Evolutionary conservation across 1,139 yeast species (phyloP).

Genomic region (Barnettozyma hawaiiensis): DNA sequence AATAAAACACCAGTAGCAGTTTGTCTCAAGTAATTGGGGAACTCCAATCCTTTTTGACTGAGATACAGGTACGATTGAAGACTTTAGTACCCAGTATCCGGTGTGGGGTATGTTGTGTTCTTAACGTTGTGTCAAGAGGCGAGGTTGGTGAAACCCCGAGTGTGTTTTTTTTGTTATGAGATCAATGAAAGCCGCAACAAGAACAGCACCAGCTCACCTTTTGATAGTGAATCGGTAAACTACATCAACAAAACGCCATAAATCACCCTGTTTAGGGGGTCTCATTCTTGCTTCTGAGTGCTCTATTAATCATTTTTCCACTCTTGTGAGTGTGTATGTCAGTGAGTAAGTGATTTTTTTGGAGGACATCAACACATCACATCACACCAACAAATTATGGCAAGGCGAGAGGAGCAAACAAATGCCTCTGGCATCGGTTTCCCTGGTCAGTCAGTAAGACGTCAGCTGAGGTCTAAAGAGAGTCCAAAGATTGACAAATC

Average conservation of each 20-base stretch:
- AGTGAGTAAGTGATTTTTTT: no score
- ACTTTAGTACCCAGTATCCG: not conserved
- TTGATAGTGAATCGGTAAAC: not conserved
- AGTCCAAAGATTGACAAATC: conserved; percentile 16
- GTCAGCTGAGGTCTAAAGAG: conserved; percentile 22
- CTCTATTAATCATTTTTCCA: not conserved
- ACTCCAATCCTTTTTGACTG: not conserved
- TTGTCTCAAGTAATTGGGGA: not conserved
- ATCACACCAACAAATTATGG: not conserved
- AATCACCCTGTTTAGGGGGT: not conserved
- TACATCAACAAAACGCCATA: not conserved
- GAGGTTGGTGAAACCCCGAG: no score
- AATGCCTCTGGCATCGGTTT: not conserved
- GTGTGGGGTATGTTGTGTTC: not conserved
- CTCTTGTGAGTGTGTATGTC: no score
- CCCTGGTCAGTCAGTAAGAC: not conserved
- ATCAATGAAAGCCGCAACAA: not conserved
- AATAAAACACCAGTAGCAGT: not conserved
- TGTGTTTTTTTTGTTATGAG: not conserved
- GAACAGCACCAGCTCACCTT: no score
- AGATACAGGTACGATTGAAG: not conserved
- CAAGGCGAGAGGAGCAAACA: not conserved
- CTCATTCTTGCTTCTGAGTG: not conserved
- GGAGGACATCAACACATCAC: not conserved
- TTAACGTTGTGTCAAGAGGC: no score